A percentile compares a stretch with the other conserved stretches of the same genome.
These are phyloP conservation scores for Pneumocystis carinii DNA, from an alignment of 1,139 yeast genomes.

Conservation along the genomic window DNA sequence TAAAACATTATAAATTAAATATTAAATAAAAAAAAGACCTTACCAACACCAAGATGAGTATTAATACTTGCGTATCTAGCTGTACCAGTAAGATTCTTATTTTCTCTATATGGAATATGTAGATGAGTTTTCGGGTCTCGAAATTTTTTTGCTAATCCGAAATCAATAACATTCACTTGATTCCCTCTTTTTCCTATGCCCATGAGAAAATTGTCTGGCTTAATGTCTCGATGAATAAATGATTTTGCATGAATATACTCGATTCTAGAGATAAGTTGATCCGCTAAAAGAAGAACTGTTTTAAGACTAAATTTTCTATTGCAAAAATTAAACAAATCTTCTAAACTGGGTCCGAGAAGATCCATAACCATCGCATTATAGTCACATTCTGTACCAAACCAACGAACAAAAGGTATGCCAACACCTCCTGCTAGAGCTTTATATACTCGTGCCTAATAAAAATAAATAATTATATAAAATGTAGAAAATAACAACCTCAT, in stretches of 20 bases:
- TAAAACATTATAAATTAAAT: neutral
- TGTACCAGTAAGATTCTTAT: slow-evolving; percentile 91
- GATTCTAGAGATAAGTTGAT: slow-evolving; percentile 81
- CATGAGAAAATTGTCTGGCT: slow-evolving; percentile 93
- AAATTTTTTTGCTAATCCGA: slow-evolving; percentile 92
- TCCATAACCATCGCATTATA: slow-evolving; percentile 96
- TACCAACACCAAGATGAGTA: slow-evolving; percentile 73
- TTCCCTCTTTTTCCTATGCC: slow-evolving; percentile 93
- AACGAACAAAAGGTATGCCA: slow-evolving; percentile 91
- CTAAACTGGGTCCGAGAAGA: slow-evolving; percentile 85
- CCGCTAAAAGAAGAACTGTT: slow-evolving; percentile 83
- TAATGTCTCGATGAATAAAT: slow-evolving; percentile 75
- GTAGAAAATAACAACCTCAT: slow-evolving; percentile 66
- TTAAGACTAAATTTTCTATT: slow-evolving; percentile 37
- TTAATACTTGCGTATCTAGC: slow-evolving; percentile 93
- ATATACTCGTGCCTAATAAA: slow-evolving; percentile 26
- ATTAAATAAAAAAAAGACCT: neutral
- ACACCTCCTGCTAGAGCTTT: slow-evolving; percentile 92
- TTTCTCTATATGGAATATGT: slow-evolving; percentile 92
- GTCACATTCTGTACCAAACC: slow-evolving; percentile 96
- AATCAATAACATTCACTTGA: slow-evolving; percentile 90
- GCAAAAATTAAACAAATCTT: slow-evolving; percentile 62
- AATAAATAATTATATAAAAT: neutral
- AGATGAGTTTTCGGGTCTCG: slow-evolving; percentile 91
- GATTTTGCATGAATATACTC: slow-evolving; percentile 93